Conservation (phyloP, 2,329 filamentous ascomycete genomes). For the Penicillium sp. region DNA sequence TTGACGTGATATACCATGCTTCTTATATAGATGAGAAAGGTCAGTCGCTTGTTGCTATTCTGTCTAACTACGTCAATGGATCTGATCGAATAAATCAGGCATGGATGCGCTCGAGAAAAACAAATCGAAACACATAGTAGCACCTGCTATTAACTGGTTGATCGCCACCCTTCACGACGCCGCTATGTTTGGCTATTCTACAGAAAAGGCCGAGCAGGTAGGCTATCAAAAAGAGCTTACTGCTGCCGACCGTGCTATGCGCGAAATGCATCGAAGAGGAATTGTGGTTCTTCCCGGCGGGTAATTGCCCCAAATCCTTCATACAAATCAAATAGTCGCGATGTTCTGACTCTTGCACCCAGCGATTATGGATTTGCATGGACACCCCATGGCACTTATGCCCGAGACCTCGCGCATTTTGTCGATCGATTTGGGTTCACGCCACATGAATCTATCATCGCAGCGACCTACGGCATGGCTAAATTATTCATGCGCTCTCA, state of each 20-base stretch:
- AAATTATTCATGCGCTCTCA: slow-evolving; percentile 43
- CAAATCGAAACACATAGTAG: slow-evolving; percentile 39
- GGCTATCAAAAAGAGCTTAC: slow-evolving; percentile 50
- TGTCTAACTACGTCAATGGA: too few relatives aligned
- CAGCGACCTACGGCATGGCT: slow-evolving; percentile 45
- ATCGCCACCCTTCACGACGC: slow-evolving; percentile 19
- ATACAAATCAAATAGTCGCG: too few relatives aligned
- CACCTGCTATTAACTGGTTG: slow-evolving; percentile 36
- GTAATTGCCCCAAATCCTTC: background rate
- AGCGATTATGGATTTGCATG: slow-evolving; percentile 53
- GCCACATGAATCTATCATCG: slow-evolving; percentile 47
- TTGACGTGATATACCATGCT: slow-evolving; percentile 53
- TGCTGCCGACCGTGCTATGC: slow-evolving; percentile 40
- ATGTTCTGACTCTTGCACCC: too few relatives aligned
- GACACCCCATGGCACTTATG: slow-evolving; percentile 53
- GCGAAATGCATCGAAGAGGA: slow-evolving; percentile 50
- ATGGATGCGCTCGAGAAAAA: background rate
- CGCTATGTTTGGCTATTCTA: slow-evolving; percentile 44
- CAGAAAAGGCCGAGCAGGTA: slow-evolving; percentile 46
- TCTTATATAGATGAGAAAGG: slow-evolving; percentile 10
- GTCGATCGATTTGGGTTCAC: slow-evolving; percentile 50
- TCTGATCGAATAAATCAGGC: background rate
- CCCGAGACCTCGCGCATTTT: slow-evolving; percentile 51
- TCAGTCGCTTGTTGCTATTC: background rate
- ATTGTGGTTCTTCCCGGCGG: slow-evolving; percentile 50